A percentile compares a stretch with the other conserved stretches of the same genome.
Evolutionary conservation across 2,329 filamentous ascomycete genomes (phyloP).

Genomic region (Microsporum audouinii): DNA sequence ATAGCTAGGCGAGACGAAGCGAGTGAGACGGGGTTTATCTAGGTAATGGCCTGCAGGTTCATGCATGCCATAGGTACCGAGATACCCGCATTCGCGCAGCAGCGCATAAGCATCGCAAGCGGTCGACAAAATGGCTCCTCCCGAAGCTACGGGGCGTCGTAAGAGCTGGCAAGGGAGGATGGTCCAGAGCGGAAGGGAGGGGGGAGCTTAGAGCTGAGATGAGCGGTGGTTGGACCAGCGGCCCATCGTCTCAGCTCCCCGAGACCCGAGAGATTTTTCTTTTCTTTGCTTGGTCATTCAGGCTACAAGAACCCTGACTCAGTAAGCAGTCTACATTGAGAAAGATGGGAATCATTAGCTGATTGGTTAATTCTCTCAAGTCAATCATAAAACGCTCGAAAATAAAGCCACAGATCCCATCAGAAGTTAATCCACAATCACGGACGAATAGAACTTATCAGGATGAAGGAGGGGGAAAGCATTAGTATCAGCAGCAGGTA

Average conservation of each 20-base stretch:
- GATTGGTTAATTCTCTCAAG: slow-evolving; percentile 22
- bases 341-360: slow-evolving; percentile 16
- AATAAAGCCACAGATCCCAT: not conserved
- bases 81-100: not conserved
- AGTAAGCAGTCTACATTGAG: slow-evolving; percentile 34
- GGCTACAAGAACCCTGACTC: slow-evolving; percentile 39
- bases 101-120: not conserved
- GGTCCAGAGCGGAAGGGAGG: not conserved
- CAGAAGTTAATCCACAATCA: not conserved
- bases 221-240: not conserved
- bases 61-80: not conserved
- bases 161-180: not conserved
- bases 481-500: not conserved
- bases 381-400: slow-evolving; percentile 5
- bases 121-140: not conserved
- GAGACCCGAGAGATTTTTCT: not conserved
- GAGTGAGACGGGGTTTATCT: no score
- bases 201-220: not conserved
- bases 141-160: not conserved
- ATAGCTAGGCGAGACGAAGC: not conserved
- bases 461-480: not conserved
- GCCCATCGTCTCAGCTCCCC: not conserved
- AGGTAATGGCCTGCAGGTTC: not conserved
- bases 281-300: not conserved
- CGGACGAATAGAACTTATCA: not conserved